phyloP scores from a whole-genome alignment of 2,329 filamentous ascomycete genomes.

The Cercospora sojina region DNA sequence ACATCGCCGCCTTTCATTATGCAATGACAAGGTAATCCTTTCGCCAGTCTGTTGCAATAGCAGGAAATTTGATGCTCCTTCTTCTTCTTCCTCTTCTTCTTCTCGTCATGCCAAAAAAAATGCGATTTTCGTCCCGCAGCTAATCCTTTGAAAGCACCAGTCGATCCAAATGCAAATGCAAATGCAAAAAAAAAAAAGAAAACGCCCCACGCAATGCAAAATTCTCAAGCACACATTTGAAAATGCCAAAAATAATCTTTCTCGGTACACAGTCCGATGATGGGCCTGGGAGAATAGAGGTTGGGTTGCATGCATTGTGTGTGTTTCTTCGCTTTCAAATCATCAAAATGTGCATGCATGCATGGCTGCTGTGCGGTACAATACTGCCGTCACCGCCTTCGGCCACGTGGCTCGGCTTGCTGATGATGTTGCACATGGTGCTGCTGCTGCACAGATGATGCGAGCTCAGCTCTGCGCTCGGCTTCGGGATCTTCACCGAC shows the following conservation, averaged over 20 bases:
- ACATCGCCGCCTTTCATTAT: not conserved
- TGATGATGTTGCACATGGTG: constrained; percentile 6
- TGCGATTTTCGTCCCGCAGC: not conserved
- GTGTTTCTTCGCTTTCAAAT: not conserved
- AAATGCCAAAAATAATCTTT: no score
- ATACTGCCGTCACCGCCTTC: constrained; percentile 13
- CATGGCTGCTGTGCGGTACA: not conserved
- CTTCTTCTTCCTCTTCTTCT: no score
- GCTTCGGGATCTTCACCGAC: constrained; percentile 34
- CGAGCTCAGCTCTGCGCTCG: constrained; percentile 29
- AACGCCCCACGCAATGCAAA: no score
- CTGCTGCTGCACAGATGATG: constrained; percentile 14
- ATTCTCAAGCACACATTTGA: no score
- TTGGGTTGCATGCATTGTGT: not conserved
- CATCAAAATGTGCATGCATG: constrained; percentile 1
- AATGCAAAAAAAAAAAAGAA: no score
- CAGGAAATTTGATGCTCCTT: not conserved
- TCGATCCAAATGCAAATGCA: no score
- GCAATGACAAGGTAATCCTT: not conserved
- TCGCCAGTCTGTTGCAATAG: not conserved
- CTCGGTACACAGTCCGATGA: not conserved
- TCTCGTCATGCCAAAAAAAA: not conserved
- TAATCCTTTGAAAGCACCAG: no score
- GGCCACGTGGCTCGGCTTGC: constrained; percentile 6
- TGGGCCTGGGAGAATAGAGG: not conserved